Evolutionary conservation across 805 yeast genomes (phyloP), one percentile per base, ranked within the genome.

Genomic region (Ogataea naganishii): DNA sequence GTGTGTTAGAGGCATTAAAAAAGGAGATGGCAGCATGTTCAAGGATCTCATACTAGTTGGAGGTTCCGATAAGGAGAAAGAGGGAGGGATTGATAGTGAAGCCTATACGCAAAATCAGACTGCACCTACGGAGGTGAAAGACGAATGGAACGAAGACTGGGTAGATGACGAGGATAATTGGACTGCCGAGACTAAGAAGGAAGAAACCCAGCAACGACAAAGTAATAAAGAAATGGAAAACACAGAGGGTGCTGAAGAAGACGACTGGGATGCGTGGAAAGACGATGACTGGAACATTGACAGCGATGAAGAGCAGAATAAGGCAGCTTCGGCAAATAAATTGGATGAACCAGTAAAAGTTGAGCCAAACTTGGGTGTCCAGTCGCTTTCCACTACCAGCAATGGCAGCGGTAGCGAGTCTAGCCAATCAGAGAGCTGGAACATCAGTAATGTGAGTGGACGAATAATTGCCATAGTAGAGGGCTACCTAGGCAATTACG

Each of bases 231-330:
- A 14, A 14, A 13, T 11, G 14, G 15, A 23, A n/a, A 23, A n/a
- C 14, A 14, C 5, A 11, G 10, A 11, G 5, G 26, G 18, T 15
- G 18, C 14, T n/a, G 30, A 18, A 16, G 41, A 36, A 5, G 40
- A 37, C 25, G 55, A 36, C 7, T 43, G 50, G 47, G 55, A 39
- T 20, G 43, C 44, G 9, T 49, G 54, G 54, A 35, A 41, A 23
- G 42, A 43, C 7, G 55, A 48, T 20, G 50, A 35, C 9, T 47
- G 56, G 53, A 45, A 39, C 24, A 41, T 40, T 11, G 53, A 41
- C 10, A 14, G 23, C 26, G 49, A 34, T 32, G 24, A 18, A 37
- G 32, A 8, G 36, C 33, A n/a, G 16, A 33, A 14, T 11, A 17
- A 6, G 4, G 7, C 24, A 12, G n/a, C 20, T 13, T 4, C 10